These are phyloP conservation scores for Cryptosporidium ryanae DNA, from an alignment of 169 alveolate species.

Conservation along the genomic window DNA sequence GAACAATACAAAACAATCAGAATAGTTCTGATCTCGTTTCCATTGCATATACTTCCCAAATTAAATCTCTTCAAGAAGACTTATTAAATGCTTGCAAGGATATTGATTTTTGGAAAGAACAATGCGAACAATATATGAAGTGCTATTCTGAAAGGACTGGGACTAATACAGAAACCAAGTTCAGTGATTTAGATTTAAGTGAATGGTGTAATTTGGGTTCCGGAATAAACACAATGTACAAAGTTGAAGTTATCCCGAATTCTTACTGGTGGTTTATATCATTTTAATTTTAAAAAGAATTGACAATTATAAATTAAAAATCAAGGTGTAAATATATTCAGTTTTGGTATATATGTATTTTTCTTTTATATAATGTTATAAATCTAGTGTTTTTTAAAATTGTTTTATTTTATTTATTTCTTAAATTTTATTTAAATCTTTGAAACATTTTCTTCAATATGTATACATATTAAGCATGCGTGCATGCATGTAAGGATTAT, in stretches of 20 bases:
- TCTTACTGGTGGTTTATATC: slow-evolving; percentile 75
- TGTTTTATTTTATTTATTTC: no score
- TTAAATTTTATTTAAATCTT: no score
- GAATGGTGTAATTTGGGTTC: slow-evolving; percentile 68
- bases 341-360: no score
- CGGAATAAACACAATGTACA: slow-evolving; percentile 23
- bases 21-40: slow-evolving; percentile 48
- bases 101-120: slow-evolving; percentile 69
- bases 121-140: slow-evolving; percentile 5
- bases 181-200: slow-evolving; percentile 13
- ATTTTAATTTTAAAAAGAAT: slow-evolving; percentile 3
- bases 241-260: slow-evolving; percentile 45
- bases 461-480: background rate
- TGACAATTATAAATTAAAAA: no score
- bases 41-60: slow-evolving; percentile 59
- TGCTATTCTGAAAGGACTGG: background rate
- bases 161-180: background rate
- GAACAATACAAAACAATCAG: slow-evolving; percentile 56
- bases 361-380: no score
- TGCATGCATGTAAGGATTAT: slow-evolving; percentile 21
- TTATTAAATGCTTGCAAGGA: slow-evolving; percentile 68
- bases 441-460: no score
- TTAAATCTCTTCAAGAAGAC: slow-evolving; percentile 58
- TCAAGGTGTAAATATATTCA: no score
- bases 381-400: no score